Evolutionary conservation across 2,329 filamentous ascomycete species (phyloP), one percentile per base, ranked within the genome.

Genomic region (Zelopaecilomyces penicillatus): DNA sequence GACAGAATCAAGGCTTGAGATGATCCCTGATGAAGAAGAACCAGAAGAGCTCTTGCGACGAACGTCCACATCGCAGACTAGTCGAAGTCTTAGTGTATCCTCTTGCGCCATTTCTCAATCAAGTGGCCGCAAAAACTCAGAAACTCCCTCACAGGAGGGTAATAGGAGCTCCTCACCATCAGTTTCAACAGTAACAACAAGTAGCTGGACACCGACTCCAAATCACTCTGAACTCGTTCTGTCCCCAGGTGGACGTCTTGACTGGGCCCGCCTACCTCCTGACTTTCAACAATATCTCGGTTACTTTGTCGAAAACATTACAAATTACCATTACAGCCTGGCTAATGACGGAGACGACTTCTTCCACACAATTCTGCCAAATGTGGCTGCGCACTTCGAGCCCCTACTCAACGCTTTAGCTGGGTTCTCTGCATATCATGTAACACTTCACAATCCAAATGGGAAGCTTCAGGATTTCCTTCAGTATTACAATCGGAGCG

Each of bases 391-490:
- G 40, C 76, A 77, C 7, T 61, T 89, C 59, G 85, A 95, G 49
- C 80, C 90, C 5, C 70, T 97, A 8, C 74, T 96, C 5, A 89
- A 95, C 60, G 89, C 90, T 1, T 68, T 96, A 4, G 85, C 90
- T 7, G 88, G 85, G 0, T 97, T 96, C 60, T 76, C 91, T 8
- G 87, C 90, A 0, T 97, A 96, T 57, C 88, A 95, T 54, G 76
- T 84, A 52, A 85, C 85, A 2, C 63, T 96, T 40, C 74, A 75
- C 34, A 79, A 83, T 40, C 78, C 83, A 1, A 70, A 82, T 40
- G 87, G 85, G 26, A 82, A 82, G 52, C 80, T 97, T 28, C 76
- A 85, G 49, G 82, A 85, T 42, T 97, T 97, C 55, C 71, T 97
- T 29, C 78, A 82, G 46, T 95, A 94, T 58, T 96, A 97, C 68